phyloP scores from a whole-genome alignment of 176 grass and related monocot species.

The Lolium perenne region DNA sequence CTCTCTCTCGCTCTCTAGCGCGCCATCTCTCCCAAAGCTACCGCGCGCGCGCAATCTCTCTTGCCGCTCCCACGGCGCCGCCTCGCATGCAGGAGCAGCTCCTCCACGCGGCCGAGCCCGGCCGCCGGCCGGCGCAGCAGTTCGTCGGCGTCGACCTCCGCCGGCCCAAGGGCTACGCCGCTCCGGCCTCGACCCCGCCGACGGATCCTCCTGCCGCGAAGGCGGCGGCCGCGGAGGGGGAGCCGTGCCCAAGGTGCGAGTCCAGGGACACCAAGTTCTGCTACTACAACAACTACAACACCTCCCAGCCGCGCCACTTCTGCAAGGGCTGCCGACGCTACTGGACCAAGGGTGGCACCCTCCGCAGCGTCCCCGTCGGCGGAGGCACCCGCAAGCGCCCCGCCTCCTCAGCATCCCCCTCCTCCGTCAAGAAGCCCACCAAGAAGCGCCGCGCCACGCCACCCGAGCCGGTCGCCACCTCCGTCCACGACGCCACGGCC shows the following conservation, averaged over 20 bases:
- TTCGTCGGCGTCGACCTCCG: conserved; percentile 51
- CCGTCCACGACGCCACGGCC: background rate
- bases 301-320: conserved; percentile 86
- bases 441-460: conserved; percentile 44
- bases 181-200: background rate
- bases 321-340: conserved; percentile 44
- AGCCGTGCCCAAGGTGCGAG: conserved; percentile 75
- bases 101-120: conserved; percentile 4
- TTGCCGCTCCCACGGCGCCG: background rate
- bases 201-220: background rate
- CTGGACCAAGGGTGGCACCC: conserved; percentile 14
- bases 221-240: background rate
- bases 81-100: conserved; percentile 47
- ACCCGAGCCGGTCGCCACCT: background rate
- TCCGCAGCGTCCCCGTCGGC: conserved; percentile 2
- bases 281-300: conserved; percentile 99
- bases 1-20: no score
- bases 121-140: conserved; percentile 34
- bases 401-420: background rate
- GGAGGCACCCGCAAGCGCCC: conserved; percentile 61
- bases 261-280: conserved; percentile 96
- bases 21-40: background rate
- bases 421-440: conserved; percentile 14
- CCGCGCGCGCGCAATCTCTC: no score
- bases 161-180: conserved; percentile 49